A percentile compares a stretch with the other conserved stretches of the same genome.
Evolutionary conservation across 495 filamentous ascomycete species (phyloP).

Genomic region (Trichocladium uniseriatum): DNA sequence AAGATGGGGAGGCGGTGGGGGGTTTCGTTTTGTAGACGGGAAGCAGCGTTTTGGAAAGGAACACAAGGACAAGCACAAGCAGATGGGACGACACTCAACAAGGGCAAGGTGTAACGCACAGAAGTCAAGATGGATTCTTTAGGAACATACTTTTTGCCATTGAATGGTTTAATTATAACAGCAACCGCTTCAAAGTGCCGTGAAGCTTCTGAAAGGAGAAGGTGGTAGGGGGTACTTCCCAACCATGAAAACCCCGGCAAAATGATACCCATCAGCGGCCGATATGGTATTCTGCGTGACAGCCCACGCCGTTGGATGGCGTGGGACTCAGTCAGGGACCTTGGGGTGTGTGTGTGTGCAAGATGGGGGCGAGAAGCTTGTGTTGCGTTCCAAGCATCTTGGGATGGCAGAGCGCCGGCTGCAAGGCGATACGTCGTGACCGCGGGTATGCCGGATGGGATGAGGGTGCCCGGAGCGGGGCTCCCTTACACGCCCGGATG

Average conservation of each 20-base stretch:
- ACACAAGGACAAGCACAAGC: not conserved
- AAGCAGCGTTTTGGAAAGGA: not conserved
- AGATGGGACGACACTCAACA: slow-evolving; percentile 1
- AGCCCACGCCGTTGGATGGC: not conserved
- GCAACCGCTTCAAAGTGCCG: no score
- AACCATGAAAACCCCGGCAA: no score
- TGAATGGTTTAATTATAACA: not conserved
- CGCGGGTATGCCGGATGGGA: not conserved
- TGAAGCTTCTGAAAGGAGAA: no score
- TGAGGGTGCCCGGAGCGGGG: not conserved
- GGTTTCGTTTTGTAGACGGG: slow-evolving; percentile 6
- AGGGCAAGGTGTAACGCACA: no score
- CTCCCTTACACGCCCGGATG: not conserved
- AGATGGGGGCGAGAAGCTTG: slow-evolving; percentile 2
- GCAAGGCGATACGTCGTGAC: not conserved
- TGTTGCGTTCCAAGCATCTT: not conserved
- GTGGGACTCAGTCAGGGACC: not conserved
- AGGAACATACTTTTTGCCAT: no score
- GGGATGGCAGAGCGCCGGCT: not conserved
- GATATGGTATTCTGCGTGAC: not conserved
- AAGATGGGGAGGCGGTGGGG: not conserved
- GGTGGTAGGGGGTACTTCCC: no score
- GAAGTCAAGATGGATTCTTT: no score
- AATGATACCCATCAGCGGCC: no score
- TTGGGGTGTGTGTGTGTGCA: no score